Conservation (phyloP, 1,284 basidiomycete species). For the Earliella scabrosa region DNA sequence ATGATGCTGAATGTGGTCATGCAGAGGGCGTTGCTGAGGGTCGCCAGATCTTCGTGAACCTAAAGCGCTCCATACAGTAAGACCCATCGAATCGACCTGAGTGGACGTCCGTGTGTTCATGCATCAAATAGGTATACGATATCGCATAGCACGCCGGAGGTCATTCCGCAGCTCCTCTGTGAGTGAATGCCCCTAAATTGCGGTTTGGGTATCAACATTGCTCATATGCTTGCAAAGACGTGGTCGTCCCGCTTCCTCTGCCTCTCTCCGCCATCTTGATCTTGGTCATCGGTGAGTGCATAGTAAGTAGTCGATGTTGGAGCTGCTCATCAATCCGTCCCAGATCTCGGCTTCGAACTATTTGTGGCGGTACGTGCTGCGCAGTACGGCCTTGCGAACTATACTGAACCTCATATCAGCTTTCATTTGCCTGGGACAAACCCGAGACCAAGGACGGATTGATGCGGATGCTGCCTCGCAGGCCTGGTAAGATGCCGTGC, state of each 20-base stretch:
- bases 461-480: slow-evolving; percentile 70
- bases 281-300: slow-evolving; percentile 61
- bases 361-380: slow-evolving; percentile 56
- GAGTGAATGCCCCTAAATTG: too few species aligned
- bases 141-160: slow-evolving; percentile 71
- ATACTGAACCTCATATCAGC: slow-evolving; percentile 33
- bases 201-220: neutral
- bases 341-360: slow-evolving; percentile 72
- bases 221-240: slow-evolving; percentile 44
- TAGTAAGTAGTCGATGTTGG: too few species aligned
- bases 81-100: slow-evolving; percentile 10
- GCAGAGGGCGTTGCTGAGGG: slow-evolving; percentile 72
- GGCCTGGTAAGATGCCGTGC: slow-evolving; percentile 48
- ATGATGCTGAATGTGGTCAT: neutral
- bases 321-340: neutral
- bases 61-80: slow-evolving; percentile 72
- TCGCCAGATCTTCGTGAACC: slow-evolving; percentile 69
- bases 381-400: fast-evolving
- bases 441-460: slow-evolving; percentile 67
- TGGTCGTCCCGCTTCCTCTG: slow-evolving; percentile 68
- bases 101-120: neutral
- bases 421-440: slow-evolving; percentile 74
- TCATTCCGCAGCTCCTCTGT: slow-evolving; percentile 70
- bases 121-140: slow-evolving; percentile 55
- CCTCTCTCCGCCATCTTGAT: slow-evolving; percentile 71